These are phyloP conservation scores for Persicaria maculosa DNA, from an alignment of 148 eudicot genomes.

Conservation along the genomic window DNA sequence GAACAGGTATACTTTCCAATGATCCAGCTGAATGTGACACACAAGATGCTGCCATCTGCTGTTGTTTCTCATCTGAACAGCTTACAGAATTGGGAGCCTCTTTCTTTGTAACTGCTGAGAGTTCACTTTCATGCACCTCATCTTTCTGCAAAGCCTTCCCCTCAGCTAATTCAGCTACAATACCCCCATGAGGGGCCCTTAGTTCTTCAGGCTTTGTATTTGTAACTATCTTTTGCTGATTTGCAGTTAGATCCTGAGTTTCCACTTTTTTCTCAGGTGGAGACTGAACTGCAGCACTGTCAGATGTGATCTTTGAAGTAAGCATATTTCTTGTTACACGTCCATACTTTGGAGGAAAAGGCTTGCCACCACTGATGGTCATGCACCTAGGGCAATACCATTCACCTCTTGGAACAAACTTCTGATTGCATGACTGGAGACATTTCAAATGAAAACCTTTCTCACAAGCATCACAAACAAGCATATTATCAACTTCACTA, in stretches of 20 bases:
- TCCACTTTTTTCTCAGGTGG: constrained; percentile 39
- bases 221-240: constrained; percentile 32
- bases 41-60: constrained; percentile 16
- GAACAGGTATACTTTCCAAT: constrained; percentile 16
- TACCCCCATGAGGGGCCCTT: constrained; percentile 27
- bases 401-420: constrained; percentile 69
- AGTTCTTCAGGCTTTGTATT: constrained; percentile 30
- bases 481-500: constrained; percentile 65
- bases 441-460: constrained; percentile 84
- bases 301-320: constrained; percentile 42
- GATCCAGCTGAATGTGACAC: constrained; percentile 30
- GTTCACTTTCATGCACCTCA: constrained; percentile 25
- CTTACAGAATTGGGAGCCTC: constrained; percentile 17
- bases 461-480: constrained; percentile 95
- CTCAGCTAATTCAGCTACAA: constrained; percentile 25
- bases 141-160: constrained; percentile 20
- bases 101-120: constrained; percentile 17
- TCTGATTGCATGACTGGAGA: constrained; percentile 53
- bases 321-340: constrained; percentile 80
- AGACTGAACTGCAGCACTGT: constrained; percentile 31
- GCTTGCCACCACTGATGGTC: constrained; percentile 65
- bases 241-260: constrained; percentile 26
- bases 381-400: constrained; percentile 93
- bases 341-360: constrained; percentile 91
- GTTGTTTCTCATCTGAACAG: constrained; percentile 19